Base-by-base conservation (phyloP, 2,329 filamentous ascomycete species). In the Calonectria pauciramosa region DNA sequence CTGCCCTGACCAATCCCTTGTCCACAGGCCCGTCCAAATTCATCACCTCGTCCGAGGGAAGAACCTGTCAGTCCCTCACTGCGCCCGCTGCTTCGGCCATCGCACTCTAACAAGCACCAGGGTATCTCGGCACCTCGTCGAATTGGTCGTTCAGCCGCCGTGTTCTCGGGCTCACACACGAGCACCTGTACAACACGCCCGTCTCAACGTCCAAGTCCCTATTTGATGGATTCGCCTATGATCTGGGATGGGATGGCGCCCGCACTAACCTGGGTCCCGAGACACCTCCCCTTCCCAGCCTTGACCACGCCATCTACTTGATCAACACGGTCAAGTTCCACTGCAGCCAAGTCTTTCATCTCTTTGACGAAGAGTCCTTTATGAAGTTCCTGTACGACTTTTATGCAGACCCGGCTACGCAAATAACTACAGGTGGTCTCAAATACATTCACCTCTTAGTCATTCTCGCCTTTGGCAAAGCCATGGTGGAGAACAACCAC, bases 241-340 rank as follows among this genome's bases (percentile, higher is more conserved):
- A 90, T 30, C 79, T 91, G 0, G 86, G 85, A 3, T 91, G 89
- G 89, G 85, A 90, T 73, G 87, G 86, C 9, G 78, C 80, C 13
- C 74, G 75, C 30, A 86, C 86, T 3, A 75, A 75, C 6, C 76
- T 76, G 6, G 68, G 72, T 0, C 76, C 75, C 1, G 80, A 81
- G 20, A 65, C 79, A 0, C 70, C 81, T 16, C 65, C 78, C 0
- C 74, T 91, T 20, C 90, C 90, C 0, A 89, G 87, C 1, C 83
- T 88, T 0, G 89, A 91, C 77, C 91, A 89, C 73, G 83, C 91
- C 6, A 88, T 90, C 2, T 80, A 88, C 70, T 80, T 91, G 4
- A 88, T 91, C 82, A 90, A 90, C 73, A 87, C 88, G 0, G 89
- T 91, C 72, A 90, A 91, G 70, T 91, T 91, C 54, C 88, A 90